phyloP scores from a whole-genome alignment of 1,284 basidiomycete genomes.

The Inonotus obliquus region DNA sequence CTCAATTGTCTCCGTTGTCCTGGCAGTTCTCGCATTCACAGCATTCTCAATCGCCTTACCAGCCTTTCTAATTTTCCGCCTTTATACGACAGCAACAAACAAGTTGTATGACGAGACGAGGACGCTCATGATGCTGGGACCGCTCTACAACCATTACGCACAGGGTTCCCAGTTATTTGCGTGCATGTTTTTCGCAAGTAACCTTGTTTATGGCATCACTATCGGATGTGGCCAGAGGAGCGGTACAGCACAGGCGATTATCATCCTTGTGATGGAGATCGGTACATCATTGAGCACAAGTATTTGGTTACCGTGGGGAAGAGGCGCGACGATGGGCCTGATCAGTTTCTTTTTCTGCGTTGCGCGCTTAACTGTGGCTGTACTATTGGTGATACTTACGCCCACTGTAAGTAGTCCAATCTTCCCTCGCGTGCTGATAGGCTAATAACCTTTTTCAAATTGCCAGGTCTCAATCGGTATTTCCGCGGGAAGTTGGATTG shows the following conservation, averaged over 20 bases:
- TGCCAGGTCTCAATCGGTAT: slow-evolving; percentile 73
- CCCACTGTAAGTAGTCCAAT: slow-evolving; percentile 62
- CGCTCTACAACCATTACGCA: slow-evolving; percentile 94
- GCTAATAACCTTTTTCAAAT: slow-evolving; percentile 19
- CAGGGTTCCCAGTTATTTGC: slow-evolving; percentile 90
- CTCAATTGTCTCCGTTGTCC: slow-evolving; percentile 53
- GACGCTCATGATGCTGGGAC: slow-evolving; percentile 86
- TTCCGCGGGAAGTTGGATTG: slow-evolving; percentile 83
- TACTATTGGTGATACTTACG: slow-evolving; percentile 84
- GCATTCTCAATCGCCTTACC: slow-evolving; percentile 81
- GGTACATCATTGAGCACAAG: slow-evolving; percentile 80
- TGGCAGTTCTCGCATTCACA: slow-evolving; percentile 74
- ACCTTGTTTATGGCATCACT: slow-evolving; percentile 76
- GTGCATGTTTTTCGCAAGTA: slow-evolving; percentile 74
- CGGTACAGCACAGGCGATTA: slow-evolving; percentile 87
- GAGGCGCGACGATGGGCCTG: slow-evolving; percentile 93
- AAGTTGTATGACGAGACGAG: slow-evolving; percentile 94
- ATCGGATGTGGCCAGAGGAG: slow-evolving; percentile 87
- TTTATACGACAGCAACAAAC: slow-evolving; percentile 76
- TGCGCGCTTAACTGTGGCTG: slow-evolving; percentile 83
- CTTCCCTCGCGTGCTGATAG: slow-evolving; percentile 15
- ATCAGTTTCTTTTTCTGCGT: slow-evolving; percentile 91
- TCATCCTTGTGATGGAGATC: slow-evolving; percentile 85
- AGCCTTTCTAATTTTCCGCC: slow-evolving; percentile 65
- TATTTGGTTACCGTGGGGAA: slow-evolving; percentile 94